These are phyloP conservation scores for Neurospora intermedia DNA, from an alignment of 495 filamentous ascomycete genomes.

Conservation along the genomic window DNA sequence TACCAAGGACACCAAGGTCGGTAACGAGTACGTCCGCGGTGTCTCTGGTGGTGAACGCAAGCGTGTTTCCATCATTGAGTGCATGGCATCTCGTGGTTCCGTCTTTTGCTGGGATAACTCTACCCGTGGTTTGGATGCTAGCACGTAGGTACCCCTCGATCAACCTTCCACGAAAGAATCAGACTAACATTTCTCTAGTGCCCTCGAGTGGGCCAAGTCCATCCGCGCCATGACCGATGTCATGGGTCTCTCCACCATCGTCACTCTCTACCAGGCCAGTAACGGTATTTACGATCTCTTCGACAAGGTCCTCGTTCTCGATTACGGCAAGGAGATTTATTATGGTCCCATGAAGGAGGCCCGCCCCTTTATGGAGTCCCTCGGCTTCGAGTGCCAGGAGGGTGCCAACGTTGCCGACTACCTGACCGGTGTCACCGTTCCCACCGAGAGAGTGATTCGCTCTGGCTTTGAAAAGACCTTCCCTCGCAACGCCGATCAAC, in stretches of 20 bases:
- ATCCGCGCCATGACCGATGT: slow-evolving; percentile 45
- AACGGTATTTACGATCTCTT: slow-evolving; percentile 56
- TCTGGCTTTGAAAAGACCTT: slow-evolving; percentile 29
- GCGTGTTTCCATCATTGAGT: slow-evolving; percentile 43
- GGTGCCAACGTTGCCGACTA: slow-evolving; percentile 51
- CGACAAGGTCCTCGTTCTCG: slow-evolving; percentile 51
- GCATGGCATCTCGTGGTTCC: slow-evolving; percentile 13
- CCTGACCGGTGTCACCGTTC: slow-evolving; percentile 34
- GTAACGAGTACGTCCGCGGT: slow-evolving; percentile 69
- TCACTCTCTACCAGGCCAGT: slow-evolving; percentile 65
- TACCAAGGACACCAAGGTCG: slow-evolving; percentile 66
- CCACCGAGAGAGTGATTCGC: slow-evolving; percentile 14
- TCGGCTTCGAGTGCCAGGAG: slow-evolving; percentile 40
- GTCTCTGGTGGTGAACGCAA: slow-evolving; percentile 52
- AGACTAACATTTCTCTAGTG: slow-evolving; percentile 18
- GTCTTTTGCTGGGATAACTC: slow-evolving; percentile 43
- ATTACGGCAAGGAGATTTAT: slow-evolving; percentile 53
- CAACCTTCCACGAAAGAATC: too few relatives aligned
- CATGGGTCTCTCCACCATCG: slow-evolving; percentile 42
- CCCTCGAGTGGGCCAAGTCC: slow-evolving; percentile 36
- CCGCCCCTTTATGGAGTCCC: slow-evolving; percentile 42
- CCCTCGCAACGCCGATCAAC: slow-evolving; percentile 34
- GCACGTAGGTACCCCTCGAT: slow-evolving; percentile 7
- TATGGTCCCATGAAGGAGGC: slow-evolving; percentile 46
- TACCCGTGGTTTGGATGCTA: slow-evolving; percentile 39